Evolutionary conservation across 129 eudicot genomes (phyloP), one percentile per base, ranked within the genome.

Genomic region (Lactuca saligna): DNA sequence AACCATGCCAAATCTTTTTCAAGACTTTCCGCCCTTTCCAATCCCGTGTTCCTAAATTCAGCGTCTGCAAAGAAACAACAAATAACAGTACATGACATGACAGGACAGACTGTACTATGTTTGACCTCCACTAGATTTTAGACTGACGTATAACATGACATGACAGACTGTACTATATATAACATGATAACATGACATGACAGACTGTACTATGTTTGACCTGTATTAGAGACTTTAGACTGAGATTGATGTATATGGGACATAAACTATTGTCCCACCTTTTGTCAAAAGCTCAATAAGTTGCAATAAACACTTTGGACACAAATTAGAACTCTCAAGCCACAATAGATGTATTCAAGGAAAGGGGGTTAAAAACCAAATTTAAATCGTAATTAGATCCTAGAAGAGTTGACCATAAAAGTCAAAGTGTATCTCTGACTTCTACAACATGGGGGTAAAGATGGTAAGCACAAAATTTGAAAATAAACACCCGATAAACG

Each of bases 1-100:
- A 89, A 87, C 98, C 98, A 93, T 74, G 80, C 90, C 81, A 93
- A 78, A 81, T 93, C 98, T 79, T 82, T 87, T 0, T 85, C 82
- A 65, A 93, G 84, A 38, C 83, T 15, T 73, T 79, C 79, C 5
- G 96, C 82, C 75, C 98, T 83, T 80, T 93, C 98, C 61, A 93
- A 71, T 66, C 98, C 98, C 6, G 98, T 93, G 74, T 89, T 87
- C 81, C 81, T 85, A 64, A 93, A 93, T 65, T 84, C 92, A 39
- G 97, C 97, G 85, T 93, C 98, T 93, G 80, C 50, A 66, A 44
- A 33, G 6, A 64, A 56, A 38, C 5, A 16, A 4, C 42, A n/a
- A 63, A 13, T 1, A 41, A 3, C 34, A 48, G 7, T 2, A 39
- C 50, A 44, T 44, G 14, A 10, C 50, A 44, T 44, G 14, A 44